Conservation (phyloP, 208 protist genomes). For the Borovskyia barvae region DNA sequence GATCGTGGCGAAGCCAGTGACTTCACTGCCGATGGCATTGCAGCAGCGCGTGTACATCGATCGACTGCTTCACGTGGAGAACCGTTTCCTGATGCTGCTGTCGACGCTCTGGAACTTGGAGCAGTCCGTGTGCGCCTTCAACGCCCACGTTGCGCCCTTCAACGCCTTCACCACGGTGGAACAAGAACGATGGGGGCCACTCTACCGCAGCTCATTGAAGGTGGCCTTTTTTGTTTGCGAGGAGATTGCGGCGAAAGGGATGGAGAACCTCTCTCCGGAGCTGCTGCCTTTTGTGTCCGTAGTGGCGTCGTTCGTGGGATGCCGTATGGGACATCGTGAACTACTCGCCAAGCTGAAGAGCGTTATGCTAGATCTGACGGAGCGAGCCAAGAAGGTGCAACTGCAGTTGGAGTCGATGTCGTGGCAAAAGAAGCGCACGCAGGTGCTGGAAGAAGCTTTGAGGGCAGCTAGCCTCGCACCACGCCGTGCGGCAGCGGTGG, state of each 20-base stretch:
- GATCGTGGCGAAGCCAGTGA: not conserved
- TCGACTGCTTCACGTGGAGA: slow-evolving; percentile 7
- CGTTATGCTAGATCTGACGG: slow-evolving; percentile 60
- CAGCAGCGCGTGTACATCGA: slow-evolving; percentile 20
- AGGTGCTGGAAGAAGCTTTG: slow-evolving; percentile 42
- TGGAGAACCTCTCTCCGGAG: slow-evolving; percentile 44
- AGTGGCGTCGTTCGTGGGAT: slow-evolving; percentile 60
- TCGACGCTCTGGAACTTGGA: slow-evolving; percentile 39
- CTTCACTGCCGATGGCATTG: slow-evolving; percentile 9
- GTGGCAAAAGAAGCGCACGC: slow-evolving; percentile 18
- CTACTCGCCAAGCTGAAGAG: slow-evolving; percentile 52
- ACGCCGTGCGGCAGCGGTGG: slow-evolving; percentile 30
- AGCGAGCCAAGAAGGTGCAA: slow-evolving; percentile 70
- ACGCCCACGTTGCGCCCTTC: slow-evolving; percentile 50
- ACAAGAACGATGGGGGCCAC: slow-evolving; percentile 49
- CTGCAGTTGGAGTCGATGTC: slow-evolving; percentile 43
- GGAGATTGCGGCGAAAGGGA: slow-evolving; percentile 40
- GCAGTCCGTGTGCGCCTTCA: slow-evolving; percentile 44
- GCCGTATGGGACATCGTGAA: slow-evolving; percentile 74
- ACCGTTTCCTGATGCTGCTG: slow-evolving; percentile 14
- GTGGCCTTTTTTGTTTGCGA: slow-evolving; percentile 72
- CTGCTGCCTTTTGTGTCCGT: slow-evolving; percentile 60
- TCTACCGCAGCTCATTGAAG: slow-evolving; percentile 63
- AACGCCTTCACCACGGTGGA: slow-evolving; percentile 43
- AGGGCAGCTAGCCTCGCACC: slow-evolving; percentile 3